Percentiles rank a stretch among this genome's conserved stretches.
Conservation (phyloP, 345 rosid genomes). For the Diplotaxis tenuifolia region DNA sequence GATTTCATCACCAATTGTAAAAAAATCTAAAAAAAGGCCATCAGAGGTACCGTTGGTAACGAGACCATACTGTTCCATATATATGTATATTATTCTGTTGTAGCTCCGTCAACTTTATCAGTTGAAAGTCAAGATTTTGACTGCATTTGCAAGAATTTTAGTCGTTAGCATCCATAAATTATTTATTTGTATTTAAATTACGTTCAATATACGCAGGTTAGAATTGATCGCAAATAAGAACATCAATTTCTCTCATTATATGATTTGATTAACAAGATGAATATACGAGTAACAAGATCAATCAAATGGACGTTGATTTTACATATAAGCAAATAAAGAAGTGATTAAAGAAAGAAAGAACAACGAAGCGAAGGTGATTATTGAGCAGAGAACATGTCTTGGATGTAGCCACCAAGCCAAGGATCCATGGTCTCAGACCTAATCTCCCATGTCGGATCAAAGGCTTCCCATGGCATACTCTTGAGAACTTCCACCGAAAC, state of each 20-base stretch:
- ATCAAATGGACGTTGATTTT: not conserved
- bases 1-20: no score
- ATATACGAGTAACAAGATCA: not conserved
- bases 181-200: not conserved
- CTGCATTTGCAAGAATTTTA: no score
- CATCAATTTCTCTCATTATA: not conserved
- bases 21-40: no score
- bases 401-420: conserved; percentile 16
- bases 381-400: not conserved
- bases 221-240: not conserved
- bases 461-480: conserved; percentile 16
- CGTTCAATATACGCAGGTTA: not conserved
- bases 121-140: not conserved
- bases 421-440: conserved; percentile 25
- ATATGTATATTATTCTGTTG: not conserved
- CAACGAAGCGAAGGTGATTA: not conserved
- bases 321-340: not conserved
- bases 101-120: not conserved
- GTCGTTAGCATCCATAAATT: no score
- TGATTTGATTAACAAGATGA: not conserved
- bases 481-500: conserved; percentile 28
- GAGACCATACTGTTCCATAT: not conserved
- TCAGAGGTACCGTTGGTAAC: no score
- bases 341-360: not conserved
- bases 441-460: conserved; percentile 30